Evolutionary conservation across 2,329 filamentous ascomycete genomes (phyloP), one percentile per base, ranked within the genome.

Genomic region (Botrytis deweyae): DNA sequence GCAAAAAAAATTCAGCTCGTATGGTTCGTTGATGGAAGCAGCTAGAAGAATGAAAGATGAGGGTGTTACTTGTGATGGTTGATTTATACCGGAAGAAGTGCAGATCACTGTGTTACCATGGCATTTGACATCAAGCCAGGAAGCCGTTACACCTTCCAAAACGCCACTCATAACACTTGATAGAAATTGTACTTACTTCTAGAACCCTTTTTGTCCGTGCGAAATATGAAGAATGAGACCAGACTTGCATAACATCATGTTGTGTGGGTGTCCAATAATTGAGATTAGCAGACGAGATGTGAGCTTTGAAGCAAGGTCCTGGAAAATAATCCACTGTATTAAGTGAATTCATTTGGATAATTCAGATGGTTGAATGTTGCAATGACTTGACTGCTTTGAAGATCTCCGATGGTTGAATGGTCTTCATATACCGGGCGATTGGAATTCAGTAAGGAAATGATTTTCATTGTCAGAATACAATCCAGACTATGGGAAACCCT

Each of bases 221-320:
- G 36, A 33, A 22, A 69, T 42, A 25, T 44, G 66, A 58, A 55
- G 36, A 42, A 58, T 69, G 36, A 29, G 36, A 58, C 49, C 7
- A 42, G 70, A 46, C 62, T 58, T 72, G 70, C 62, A 72, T 72
- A 36, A 55, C 14, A 67, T n/a, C n/a, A 72, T 72, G 70, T 58
- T 67, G 52, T 58, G 52, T 58, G 52, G 52, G n/a, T 33, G n/a
- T 29, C 14, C n/a, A 58, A n/a, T 58, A 18, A 33, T 58, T n/a
- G n/a, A 58, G 52, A 58, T 29, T 18, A 18, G 52, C 16, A 58
- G 16, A 58, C n/a, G 18, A 58, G 52, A 18, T 58, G 14, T 58
- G 52, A 58, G n/a, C 52, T 29, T 58, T 29, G 14, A 58, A 33
- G n/a, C n/a, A 55, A 55, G 49, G 49, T 55, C 49, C n/a, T 12